A percentile compares a stretch with the other conserved stretches of the same genome.
Conservation (phyloP, 768 basidiomycete genomes). For the Kwoniella bestiolae region DNA sequence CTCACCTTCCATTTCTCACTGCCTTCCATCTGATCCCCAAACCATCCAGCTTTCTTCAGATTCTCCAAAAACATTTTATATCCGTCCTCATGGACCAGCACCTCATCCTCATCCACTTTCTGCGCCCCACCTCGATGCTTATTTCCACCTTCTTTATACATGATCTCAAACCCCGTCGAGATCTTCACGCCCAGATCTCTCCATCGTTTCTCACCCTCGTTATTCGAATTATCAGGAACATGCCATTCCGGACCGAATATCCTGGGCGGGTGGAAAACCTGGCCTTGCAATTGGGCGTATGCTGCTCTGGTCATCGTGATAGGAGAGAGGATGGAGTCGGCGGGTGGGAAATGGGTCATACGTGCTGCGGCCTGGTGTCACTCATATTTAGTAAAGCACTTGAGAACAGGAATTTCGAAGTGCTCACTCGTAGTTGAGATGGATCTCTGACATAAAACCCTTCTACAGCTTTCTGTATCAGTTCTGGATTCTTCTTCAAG, state of each 20-base stretch:
- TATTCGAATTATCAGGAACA: conserved; percentile 61
- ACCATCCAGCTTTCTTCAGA: conserved; percentile 71
- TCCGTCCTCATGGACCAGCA: conserved; percentile 23
- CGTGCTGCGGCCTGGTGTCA: conserved; percentile 72
- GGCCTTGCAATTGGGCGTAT: conserved; percentile 89
- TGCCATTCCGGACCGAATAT: conserved; percentile 69
- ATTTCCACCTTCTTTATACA: conserved; percentile 76
- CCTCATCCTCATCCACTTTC: conserved; percentile 46
- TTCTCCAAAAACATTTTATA: conserved; percentile 68
- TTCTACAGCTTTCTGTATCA: conserved; percentile 86
- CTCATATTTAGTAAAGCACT: not conserved
- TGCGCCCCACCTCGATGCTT: conserved; percentile 53
- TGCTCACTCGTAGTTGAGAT: conserved; percentile 77
- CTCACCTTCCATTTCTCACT: conserved; percentile 74
- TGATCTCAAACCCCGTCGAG: conserved; percentile 96
- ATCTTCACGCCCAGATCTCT: conserved; percentile 92
- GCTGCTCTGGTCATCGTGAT: conserved; percentile 85
- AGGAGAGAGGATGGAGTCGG: conserved; percentile 64
- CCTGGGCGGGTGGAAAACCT: conserved; percentile 89
- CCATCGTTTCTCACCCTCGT: conserved; percentile 73
- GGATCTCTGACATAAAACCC: conserved; percentile 96
- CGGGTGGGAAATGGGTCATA: conserved; percentile 87
- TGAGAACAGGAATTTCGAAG: not conserved
- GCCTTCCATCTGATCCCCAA: conserved; percentile 75
- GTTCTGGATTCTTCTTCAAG: conserved; percentile 65